These are phyloP conservation scores for Kazachstania viticola DNA, from an alignment of 805 yeast genomes.

Conservation along the genomic window DNA sequence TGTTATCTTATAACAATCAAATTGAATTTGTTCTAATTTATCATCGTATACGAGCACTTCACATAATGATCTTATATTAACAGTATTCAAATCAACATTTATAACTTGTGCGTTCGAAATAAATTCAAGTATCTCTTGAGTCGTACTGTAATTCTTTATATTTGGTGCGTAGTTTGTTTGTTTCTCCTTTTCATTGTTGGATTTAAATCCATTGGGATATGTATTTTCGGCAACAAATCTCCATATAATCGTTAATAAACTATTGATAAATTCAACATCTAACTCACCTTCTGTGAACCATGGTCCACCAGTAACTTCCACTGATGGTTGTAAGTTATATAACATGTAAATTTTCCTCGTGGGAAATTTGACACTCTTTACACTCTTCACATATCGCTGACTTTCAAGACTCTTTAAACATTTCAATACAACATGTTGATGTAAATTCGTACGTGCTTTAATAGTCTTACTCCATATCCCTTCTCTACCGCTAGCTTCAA, in stretches of 20 bases:
- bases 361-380: constrained; percentile 85
- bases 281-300: constrained; percentile 97
- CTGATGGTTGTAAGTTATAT: constrained; percentile 83
- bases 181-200: constrained; percentile 14
- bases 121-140: constrained; percentile 66
- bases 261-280: constrained; percentile 86
- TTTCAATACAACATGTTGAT: constrained; percentile 80
- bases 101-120: constrained; percentile 65
- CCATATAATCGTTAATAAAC: constrained; percentile 78
- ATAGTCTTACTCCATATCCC: constrained; percentile 94
- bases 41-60: constrained; percentile 85
- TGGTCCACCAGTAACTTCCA: constrained; percentile 97
- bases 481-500: constrained; percentile 87
- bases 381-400: constrained; percentile 75
- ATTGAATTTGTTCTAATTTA: constrained; percentile 53
- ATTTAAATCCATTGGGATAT: constrained; percentile 56
- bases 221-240: constrained; percentile 67
- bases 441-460: constrained; percentile 77
- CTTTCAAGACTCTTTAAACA: constrained; percentile 71
- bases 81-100: constrained; percentile 60
- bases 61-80: constrained; percentile 72
- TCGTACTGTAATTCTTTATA: constrained; percentile 53
- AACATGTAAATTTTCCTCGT: constrained; percentile 95
- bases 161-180: constrained; percentile 38
- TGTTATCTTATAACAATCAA: constrained; percentile 66